Conservation (phyloP, 2,329 filamentous ascomycete species). For the Claviceps sp. region DNA sequence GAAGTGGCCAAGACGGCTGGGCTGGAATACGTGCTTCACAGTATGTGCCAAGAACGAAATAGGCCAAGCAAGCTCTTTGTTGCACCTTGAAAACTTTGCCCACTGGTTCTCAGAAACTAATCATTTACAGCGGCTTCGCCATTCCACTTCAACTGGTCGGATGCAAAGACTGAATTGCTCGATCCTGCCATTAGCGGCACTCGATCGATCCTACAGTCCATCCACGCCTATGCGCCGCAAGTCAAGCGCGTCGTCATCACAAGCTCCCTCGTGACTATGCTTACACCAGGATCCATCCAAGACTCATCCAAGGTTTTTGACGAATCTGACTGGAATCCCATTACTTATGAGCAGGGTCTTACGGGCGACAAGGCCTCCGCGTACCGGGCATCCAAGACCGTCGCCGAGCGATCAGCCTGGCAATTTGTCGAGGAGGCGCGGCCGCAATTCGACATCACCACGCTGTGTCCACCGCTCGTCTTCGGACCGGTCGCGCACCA, state of each 20-base stretch:
- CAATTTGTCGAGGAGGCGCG: slow-evolving; percentile 31
- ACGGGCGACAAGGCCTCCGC: slow-evolving; percentile 25
- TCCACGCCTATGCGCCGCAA: slow-evolving; percentile 41
- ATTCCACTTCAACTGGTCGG: slow-evolving; percentile 39
- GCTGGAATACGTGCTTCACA: slow-evolving; percentile 45
- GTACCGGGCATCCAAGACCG: slow-evolving; percentile 42
- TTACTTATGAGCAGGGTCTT: slow-evolving; percentile 29
- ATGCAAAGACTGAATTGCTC: slow-evolving; percentile 39
- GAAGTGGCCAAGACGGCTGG: slow-evolving; percentile 38
- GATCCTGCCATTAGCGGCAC: slow-evolving; percentile 46
- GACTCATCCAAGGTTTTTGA: slow-evolving; percentile 29
- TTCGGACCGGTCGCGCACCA: slow-evolving; percentile 39
- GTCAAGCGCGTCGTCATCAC: slow-evolving; percentile 61
- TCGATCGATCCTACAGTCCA: slow-evolving; percentile 57
- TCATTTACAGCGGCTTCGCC: slow-evolving; percentile 33
- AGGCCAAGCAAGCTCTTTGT: background rate
- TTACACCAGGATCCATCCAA: slow-evolving; percentile 23
- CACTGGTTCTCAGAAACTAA: background rate
- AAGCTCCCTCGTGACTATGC: slow-evolving; percentile 40
- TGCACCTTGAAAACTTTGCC: too few relatives aligned
- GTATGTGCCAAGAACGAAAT: background rate
- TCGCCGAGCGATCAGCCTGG: slow-evolving; percentile 41
- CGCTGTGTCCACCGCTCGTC: slow-evolving; percentile 42
- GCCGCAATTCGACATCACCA: slow-evolving; percentile 36
- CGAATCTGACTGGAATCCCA: slow-evolving; percentile 41